Conservation (phyloP, 371 early-diverging fungal genomes). For the Umbelopsis sp. region DNA sequence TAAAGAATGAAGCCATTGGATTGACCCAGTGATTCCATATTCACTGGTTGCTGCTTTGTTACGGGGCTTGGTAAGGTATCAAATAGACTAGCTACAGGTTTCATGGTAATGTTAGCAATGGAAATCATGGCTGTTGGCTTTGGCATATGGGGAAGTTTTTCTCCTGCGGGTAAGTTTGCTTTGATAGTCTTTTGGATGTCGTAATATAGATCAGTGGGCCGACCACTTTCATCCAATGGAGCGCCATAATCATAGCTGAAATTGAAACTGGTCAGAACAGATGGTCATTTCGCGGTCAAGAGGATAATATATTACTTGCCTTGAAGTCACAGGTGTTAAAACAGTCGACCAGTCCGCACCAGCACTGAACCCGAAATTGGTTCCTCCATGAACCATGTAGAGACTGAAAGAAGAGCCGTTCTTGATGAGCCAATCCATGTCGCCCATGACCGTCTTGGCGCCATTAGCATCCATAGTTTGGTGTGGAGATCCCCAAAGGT, state of each 20-base stretch:
- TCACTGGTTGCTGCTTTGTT: background rate
- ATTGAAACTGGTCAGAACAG: background rate
- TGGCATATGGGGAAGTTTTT: background rate
- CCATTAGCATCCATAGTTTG: background rate
- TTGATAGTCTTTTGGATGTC: slow-evolving; percentile 16
- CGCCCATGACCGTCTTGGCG: background rate
- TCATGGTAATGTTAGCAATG: background rate
- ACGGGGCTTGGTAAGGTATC: background rate
- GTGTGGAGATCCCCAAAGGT: slow-evolving; percentile 17
- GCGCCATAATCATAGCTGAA: slow-evolving; percentile 16
- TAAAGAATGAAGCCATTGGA: slow-evolving; percentile 4
- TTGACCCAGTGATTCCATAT: slow-evolving; percentile 15
- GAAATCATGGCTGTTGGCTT: slow-evolving; percentile 8
- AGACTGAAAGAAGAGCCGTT: slow-evolving; percentile 1
- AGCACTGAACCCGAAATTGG: background rate
- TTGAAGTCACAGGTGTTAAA: slow-evolving; percentile 11
- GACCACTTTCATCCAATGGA: slow-evolving; percentile 16
- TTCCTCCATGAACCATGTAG: slow-evolving; percentile 19
- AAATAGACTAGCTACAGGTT: background rate
- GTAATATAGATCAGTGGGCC: background rate
- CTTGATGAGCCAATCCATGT: slow-evolving; percentile 16
- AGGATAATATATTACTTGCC: background rate
- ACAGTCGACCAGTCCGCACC: slow-evolving; percentile 13
- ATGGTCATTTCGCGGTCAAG: background rate
- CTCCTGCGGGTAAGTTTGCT: background rate